Conservation (phyloP, 148 eudicot genomes). For the Rhododendron williamsianum region DNA sequence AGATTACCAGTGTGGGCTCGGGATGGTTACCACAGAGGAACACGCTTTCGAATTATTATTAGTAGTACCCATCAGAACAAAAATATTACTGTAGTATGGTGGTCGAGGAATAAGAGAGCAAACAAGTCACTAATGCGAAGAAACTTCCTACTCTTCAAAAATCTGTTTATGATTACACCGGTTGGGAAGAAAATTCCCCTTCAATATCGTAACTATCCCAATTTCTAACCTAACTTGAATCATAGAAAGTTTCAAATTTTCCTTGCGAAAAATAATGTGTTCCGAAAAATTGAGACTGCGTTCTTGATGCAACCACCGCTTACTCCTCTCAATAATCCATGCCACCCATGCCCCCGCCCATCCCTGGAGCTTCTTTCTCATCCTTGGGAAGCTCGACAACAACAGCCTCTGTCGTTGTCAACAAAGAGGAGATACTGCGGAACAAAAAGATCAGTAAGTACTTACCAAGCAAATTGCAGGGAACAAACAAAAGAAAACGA, state of each 20-base stretch:
- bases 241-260: not conserved
- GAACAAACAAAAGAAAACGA: not conserved
- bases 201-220: not conserved
- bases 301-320: not conserved
- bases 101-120: not conserved
- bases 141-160: not conserved
- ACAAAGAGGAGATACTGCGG: constrained; percentile 66
- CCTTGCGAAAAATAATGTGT: no score
- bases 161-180: not conserved
- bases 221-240: not conserved
- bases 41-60: not conserved
- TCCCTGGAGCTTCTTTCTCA: constrained; percentile 27
- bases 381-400: constrained; percentile 59
- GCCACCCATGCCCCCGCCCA: constrained; percentile 46
- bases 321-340: constrained; percentile 38
- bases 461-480: not conserved
- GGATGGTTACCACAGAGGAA: no score
- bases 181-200: not conserved
- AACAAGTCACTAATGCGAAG: not conserved
- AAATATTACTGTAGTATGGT: no score
- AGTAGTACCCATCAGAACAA: no score
- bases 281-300: not conserved
- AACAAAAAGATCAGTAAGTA: not conserved
- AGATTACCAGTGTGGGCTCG: not conserved
- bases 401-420: constrained; percentile 86